Evolutionary conservation across 768 basidiomycete genomes (phyloP).

Genomic region (Termitomyces sp.): DNA sequence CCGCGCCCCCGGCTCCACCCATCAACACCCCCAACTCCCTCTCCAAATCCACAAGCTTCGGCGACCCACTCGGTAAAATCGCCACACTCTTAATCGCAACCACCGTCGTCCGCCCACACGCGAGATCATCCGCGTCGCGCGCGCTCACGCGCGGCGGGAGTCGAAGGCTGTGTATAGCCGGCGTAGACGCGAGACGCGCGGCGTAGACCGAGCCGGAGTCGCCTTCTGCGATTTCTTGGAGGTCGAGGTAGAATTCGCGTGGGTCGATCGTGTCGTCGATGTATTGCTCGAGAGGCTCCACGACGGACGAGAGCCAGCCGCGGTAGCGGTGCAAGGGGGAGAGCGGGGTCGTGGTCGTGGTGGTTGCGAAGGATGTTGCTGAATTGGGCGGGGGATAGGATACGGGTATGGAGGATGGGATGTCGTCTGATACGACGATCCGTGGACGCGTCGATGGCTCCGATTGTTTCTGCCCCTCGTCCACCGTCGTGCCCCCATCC

Average conservation of each 20-base stretch:
- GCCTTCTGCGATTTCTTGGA: slow-evolving; percentile 81
- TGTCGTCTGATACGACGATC: not conserved
- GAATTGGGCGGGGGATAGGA: not conserved
- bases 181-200: slow-evolving; percentile 30
- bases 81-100: slow-evolving; percentile 78
- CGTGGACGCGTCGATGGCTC: not conserved
- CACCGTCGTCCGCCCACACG: slow-evolving; percentile 32
- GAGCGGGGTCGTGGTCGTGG: slow-evolving; percentile 11
- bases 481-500: not conserved
- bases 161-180: slow-evolving; percentile 26
- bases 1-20: slow-evolving; percentile 27
- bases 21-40: slow-evolving; percentile 56
- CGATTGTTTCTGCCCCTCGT: slow-evolving; percentile 14
- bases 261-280: slow-evolving; percentile 66
- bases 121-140: slow-evolving; percentile 33
- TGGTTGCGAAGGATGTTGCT: not conserved
- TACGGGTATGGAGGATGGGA: slow-evolving; percentile 5
- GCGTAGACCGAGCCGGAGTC: slow-evolving; percentile 72
- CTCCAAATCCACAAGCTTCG: slow-evolving; percentile 62
- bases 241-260: slow-evolving; percentile 56
- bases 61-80: slow-evolving; percentile 52
- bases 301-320: slow-evolving; percentile 60
- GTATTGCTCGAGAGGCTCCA: slow-evolving; percentile 57
- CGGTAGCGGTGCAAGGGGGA: slow-evolving; percentile 51
- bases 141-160: slow-evolving; percentile 38